Conservation (phyloP, 768 basidiomycete species). For the Hydnum rufescens region DNA sequence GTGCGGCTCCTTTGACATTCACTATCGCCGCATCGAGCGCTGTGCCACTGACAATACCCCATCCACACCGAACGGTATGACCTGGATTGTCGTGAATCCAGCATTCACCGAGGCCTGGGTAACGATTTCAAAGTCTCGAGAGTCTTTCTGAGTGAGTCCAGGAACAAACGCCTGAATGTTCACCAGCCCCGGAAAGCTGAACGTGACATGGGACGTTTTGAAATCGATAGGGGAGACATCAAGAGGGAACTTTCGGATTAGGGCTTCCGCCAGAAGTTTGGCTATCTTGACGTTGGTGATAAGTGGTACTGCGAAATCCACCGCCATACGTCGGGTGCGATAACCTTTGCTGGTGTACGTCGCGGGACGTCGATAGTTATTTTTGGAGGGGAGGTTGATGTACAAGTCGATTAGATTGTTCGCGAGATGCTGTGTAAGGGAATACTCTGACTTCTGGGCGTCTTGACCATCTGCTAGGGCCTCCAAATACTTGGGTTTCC, state of each 20-base stretch:
- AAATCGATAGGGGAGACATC: constrained; percentile 81
- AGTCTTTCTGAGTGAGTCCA: constrained; percentile 31
- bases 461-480: constrained; percentile 49
- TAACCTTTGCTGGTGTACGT: constrained; percentile 96
- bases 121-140: constrained; percentile 40
- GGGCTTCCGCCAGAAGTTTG: constrained; percentile 84
- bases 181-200: constrained; percentile 80
- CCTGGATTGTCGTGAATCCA: constrained; percentile 72
- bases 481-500: constrained; percentile 59
- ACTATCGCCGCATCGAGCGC: constrained; percentile 50
- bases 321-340: constrained; percentile 91
- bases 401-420: constrained; percentile 99
- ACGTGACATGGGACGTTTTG: constrained; percentile 82
- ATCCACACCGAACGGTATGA: constrained; percentile 50
- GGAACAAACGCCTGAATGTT: constrained; percentile 81
- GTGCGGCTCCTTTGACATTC: constrained; percentile 42
- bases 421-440: constrained; percentile 85
- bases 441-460: constrained; percentile 91
- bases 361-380: constrained; percentile 89
- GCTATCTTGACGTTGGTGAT: constrained; percentile 99
- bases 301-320: constrained; percentile 92
- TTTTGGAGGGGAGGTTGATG: constrained; percentile 97
- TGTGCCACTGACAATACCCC: constrained; percentile 44
- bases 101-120: constrained; percentile 71
- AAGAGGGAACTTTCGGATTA: constrained; percentile 74